Evolutionary conservation across 73 alveolate species (phyloP), one percentile per base, ranked within the genome.

Genomic region (Tetrahymena elliotti): DNA sequence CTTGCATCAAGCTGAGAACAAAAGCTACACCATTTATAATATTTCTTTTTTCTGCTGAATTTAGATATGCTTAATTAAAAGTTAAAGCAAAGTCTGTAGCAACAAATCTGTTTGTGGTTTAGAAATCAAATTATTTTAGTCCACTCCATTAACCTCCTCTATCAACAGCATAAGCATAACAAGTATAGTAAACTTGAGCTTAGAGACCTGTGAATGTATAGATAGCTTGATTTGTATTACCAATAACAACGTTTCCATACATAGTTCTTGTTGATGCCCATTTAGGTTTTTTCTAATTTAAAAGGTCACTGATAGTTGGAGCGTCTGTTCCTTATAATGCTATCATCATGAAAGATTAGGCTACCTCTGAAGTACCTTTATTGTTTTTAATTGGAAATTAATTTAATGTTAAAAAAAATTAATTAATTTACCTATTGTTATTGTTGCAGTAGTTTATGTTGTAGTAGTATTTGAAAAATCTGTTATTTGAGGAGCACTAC

Each of bases 271-370:
- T 96, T 35, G 98, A 93, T 33, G 92, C 34, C 95, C 93, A 96
- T 15, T 38, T 34, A 33, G 98, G 97, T 15, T 96, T 96, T 36
- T 96, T 97, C 53, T 40, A 94, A 94, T 93, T 95, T 31, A 82
- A 54, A 15, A 96, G 52, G 33, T 92, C 92, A 36, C 37, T 83
- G 37, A 38, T 38, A 7, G 94, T 16, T 20, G 98, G 98, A 34
- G 84, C 20, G 18, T 47, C 53, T 22, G 98, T 96, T 8, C 98
- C 98, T 83, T 93, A 82, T 22, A 96, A 84, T 16, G 98, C 97
- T 35, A 94, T 52, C 94, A 96, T 96, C 83, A 95, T 95, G 47
- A 54, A 96, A 5, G 95, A 92, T 20, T 84, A 94, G 13, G 95
- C 38, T 24, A 96, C 97, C 41, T 96, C 96, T 10, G 93, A 93